phyloP scores from a whole-genome alignment of 164 flowering plant species.

The Kalanchoe fedtschenkoi region DNA sequence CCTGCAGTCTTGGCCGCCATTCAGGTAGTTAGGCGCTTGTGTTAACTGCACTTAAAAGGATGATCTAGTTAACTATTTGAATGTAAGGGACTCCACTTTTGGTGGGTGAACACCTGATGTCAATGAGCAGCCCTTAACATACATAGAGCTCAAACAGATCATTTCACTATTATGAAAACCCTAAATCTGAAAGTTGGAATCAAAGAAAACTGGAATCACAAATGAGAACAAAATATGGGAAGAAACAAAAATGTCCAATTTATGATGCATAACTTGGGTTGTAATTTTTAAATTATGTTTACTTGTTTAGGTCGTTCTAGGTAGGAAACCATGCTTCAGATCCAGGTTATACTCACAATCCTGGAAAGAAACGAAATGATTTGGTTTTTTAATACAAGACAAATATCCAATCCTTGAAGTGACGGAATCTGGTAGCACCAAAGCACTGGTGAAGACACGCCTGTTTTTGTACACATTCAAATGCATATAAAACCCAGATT shows the following conservation, averaged over 20 bases:
- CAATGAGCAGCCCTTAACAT: too few species aligned
- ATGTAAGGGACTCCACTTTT: too few species aligned
- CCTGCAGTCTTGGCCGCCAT: slow-evolving; percentile 25
- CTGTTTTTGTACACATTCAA: background rate
- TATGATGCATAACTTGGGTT: background rate
- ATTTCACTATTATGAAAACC: too few species aligned
- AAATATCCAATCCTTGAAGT: slow-evolving; percentile 17
- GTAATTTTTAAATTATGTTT: background rate
- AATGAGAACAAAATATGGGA: background rate
- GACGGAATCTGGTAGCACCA: slow-evolving; percentile 38
- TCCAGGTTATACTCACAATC: background rate
- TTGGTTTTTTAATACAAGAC: slow-evolving; percentile 5
- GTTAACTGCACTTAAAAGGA: too few species aligned
- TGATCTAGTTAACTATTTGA: too few species aligned
- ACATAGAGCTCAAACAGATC: too few species aligned
- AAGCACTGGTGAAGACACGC: too few species aligned
- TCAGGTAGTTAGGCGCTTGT: slow-evolving; percentile 30
- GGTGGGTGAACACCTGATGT: too few species aligned
- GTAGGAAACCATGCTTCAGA: background rate
- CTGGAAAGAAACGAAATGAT: slow-evolving; percentile 7
- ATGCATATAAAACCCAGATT: slow-evolving; percentile 13
- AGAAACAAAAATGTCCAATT: background rate
- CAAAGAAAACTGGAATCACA: background rate
- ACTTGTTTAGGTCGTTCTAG: background rate
- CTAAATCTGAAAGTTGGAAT: background rate